phyloP scores from a whole-genome alignment of 805 yeast genomes.

The Kuraishia floccosa region DNA sequence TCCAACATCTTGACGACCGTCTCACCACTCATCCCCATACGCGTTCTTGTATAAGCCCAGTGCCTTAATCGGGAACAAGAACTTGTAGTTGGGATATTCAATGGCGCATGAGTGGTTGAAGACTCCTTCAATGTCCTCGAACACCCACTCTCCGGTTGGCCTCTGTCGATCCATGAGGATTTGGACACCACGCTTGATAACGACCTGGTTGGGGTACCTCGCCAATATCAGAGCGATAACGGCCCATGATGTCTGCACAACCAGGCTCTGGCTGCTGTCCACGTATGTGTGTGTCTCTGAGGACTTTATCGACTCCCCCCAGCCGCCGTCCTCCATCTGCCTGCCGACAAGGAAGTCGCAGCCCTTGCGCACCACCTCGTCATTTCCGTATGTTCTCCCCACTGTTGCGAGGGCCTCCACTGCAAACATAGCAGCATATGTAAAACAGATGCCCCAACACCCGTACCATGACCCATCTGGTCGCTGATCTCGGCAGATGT shows the following conservation, averaged over 20 bases:
- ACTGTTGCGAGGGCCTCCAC: slow-evolving; percentile 78
- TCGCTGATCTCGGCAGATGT: slow-evolving; percentile 57
- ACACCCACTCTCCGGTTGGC: slow-evolving; percentile 73
- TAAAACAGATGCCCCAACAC: slow-evolving; percentile 94
- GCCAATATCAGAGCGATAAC: slow-evolving; percentile 73
- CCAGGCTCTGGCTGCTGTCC: slow-evolving; percentile 47
- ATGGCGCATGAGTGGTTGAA: slow-evolving; percentile 89
- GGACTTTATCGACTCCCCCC: slow-evolving; percentile 93
- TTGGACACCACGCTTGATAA: slow-evolving; percentile 52
- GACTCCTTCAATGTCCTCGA: slow-evolving; percentile 87
- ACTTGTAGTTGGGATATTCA: slow-evolving; percentile 91
- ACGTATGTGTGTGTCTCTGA: slow-evolving; percentile 75
- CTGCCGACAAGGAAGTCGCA: slow-evolving; percentile 74
- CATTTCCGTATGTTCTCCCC: slow-evolving; percentile 50
- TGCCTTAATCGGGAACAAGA: slow-evolving; percentile 86
- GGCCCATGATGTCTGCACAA: slow-evolving; percentile 93
- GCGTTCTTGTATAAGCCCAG: slow-evolving; percentile 51
- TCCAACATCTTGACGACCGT: too few species aligned
- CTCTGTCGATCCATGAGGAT: slow-evolving; percentile 56
- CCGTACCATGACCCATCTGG: slow-evolving; percentile 97
- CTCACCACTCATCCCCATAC: too few species aligned
- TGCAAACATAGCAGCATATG: slow-evolving; percentile 98
- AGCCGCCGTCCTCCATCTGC: slow-evolving; percentile 87
- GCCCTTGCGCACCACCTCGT: slow-evolving; percentile 54
- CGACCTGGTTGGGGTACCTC: slow-evolving; percentile 57